Evolutionary conservation across 2,329 filamentous ascomycete genomes (phyloP), one percentile per base, ranked within the genome.

Genomic region (Hirsutella rhossiliensis): DNA sequence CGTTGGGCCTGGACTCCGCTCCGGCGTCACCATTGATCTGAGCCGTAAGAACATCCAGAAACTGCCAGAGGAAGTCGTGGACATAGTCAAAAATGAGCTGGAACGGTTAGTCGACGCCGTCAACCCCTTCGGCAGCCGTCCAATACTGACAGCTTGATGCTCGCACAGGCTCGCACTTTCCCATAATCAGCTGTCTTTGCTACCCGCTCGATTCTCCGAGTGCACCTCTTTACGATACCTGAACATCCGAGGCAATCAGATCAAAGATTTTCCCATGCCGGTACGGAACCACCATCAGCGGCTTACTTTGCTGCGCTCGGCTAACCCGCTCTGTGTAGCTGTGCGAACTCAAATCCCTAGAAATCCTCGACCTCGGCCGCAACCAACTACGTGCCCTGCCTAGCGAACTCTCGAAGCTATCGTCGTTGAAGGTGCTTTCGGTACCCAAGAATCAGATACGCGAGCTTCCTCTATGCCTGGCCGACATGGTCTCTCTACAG

Each of bases 311-410:
- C 19, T 15, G 2, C n/a, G 8, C 13, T 11, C 18, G 23, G 34
- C 15, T 43, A 13, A 41, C 29, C 47, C 41, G 43, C 39, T 19
- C 32, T 19, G 58, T 9, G 6, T 27, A 94, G 88, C 77, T 97
- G 46, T 89, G 90, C 60, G 81, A 88, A 61, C 73, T 97, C 48
- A 82, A 78, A 43, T 84, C 87, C 30, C 76, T 97, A 44, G 89
- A 97, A 64, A 95, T 96, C 47, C 76, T 97, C 48, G 90, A 97
- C 64, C 74, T 97, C 44, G 89, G 88, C 60, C 79, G 86, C 54
- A 97, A 97, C 60, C 87, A 84, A 60, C 80, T 97, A 48, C 77
- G 76, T 40, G 69, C 76, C 11, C 73, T 97, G 2, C 88, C 90
- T 0, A 77, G 82, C 40, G 84, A 89, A 43, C 85, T 96, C 48